These are phyloP conservation scores for Aspergillus indologenus DNA, from an alignment of 495 filamentous ascomycete species.

Conservation along the genomic window DNA sequence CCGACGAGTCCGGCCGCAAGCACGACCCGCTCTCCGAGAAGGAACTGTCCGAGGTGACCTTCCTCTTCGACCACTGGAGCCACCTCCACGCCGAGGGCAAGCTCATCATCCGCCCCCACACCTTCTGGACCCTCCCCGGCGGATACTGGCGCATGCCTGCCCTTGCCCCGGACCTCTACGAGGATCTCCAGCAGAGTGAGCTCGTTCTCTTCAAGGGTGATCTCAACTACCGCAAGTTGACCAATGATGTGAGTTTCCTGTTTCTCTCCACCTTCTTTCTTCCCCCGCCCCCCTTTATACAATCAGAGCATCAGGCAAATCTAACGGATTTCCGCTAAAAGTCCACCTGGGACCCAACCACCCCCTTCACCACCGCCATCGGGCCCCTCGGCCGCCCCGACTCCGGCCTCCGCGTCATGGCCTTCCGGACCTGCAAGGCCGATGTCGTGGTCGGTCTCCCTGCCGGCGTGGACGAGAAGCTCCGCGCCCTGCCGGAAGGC, in stretches of 20 bases:
- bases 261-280: not conserved
- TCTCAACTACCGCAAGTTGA: slow-evolving; percentile 90
- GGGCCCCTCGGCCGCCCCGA: slow-evolving; percentile 72
- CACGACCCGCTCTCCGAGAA: slow-evolving; percentile 59
- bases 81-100: slow-evolving; percentile 75
- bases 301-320: not conserved
- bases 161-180: slow-evolving; percentile 60
- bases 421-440: slow-evolving; percentile 91
- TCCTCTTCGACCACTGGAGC: slow-evolving; percentile 81
- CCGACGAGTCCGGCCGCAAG: slow-evolving; percentile 61
- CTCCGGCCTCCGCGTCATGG: slow-evolving; percentile 76
- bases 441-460: slow-evolving; percentile 91
- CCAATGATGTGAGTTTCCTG: slow-evolving; percentile 66
- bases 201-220: slow-evolving; percentile 97
- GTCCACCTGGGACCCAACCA: slow-evolving; percentile 84
- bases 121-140: slow-evolving; percentile 84
- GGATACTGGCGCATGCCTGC: slow-evolving; percentile 83
- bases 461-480: slow-evolving; percentile 73
- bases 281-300: not conserved
- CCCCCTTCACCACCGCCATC: slow-evolving; percentile 79
- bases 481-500: slow-evolving; percentile 64
- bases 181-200: slow-evolving; percentile 79
- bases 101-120: slow-evolving; percentile 72
- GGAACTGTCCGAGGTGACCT: slow-evolving; percentile 64
- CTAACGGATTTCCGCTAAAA: slow-evolving; percentile 32